Percentiles rank a stretch among this genome's conserved stretches.
Evolutionary conservation across 768 basidiomycete species (phyloP).

Genomic region (Cystobasidium ongulense): DNA sequence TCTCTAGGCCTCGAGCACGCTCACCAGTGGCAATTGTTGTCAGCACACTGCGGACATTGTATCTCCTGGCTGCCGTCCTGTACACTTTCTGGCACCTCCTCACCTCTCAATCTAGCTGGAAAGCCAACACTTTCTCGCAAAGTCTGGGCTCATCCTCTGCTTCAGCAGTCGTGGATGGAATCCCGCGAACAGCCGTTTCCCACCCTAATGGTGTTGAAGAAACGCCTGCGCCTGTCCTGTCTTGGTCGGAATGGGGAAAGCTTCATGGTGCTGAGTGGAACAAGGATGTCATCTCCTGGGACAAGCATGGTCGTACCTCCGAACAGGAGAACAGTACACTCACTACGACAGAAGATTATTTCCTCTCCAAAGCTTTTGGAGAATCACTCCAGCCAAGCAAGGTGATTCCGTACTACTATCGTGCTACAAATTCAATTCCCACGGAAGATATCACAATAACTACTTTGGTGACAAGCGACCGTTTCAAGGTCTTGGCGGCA

Average conservation of each 20-base stretch:
- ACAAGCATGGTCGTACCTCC: neutral
- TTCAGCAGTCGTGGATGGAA: neutral
- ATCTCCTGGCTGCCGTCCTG: neutral
- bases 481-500: conserved; percentile 63
- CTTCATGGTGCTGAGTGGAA: conserved; percentile 20
- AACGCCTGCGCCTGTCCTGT: neutral
- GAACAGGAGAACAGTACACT: neutral
- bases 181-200: neutral
- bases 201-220: neutral
- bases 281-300: neutral
- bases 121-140: too few relatives aligned
- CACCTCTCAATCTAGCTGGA: neutral
- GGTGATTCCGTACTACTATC: conserved; percentile 73
- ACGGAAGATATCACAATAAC: conserved; percentile 71
- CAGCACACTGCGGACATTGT: neutral
- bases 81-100: conserved; percentile 4
- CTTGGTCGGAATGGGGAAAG: neutral
- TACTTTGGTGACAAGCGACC: conserved; percentile 70
- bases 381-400: conserved; percentile 55
- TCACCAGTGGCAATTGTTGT: neutral
- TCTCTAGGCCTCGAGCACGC: neutral
- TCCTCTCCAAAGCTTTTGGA: conserved; percentile 40
- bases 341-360: conserved; percentile 39
- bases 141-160: neutral
- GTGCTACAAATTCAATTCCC: conserved; percentile 51